Base-by-base conservation (phyloP, 2,329 filamentous ascomycete species). In the Byssochlamys sp. region DNA sequence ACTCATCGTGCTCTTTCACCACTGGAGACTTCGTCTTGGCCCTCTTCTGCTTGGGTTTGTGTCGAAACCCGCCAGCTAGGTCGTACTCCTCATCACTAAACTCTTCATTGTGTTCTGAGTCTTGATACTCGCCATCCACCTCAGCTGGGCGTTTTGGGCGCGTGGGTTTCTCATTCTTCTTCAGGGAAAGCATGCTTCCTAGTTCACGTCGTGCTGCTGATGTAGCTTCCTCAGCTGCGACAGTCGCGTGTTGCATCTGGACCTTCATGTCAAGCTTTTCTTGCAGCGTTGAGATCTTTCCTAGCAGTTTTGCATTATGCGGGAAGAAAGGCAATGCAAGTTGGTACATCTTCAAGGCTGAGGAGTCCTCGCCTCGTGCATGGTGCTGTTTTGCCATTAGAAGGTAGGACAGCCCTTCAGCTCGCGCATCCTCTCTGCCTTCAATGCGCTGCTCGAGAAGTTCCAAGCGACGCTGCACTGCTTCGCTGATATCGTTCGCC, bases 371-470 rank as follows among this genome's bases (percentile, higher is more conserved):
- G 1, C 90, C 90, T 3, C 84, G 81, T 55, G 90, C 89, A 68
- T 91, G 91, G 67, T 95, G 89, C 70, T 96, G 91, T 63, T 94
- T 89, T 1, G 90, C 92, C 80, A 94, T 90, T n/a, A 96, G 79
- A 33, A 97, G 75, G 65, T 88, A 90, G 10, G 90, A 88, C 28
- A 97, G 74, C 0, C 92, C 94, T 61, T 96, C 90, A 0, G 89
- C 86, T 55, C 88, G 84, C 27, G 81, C 78, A 65, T 95, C 90
- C 39, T 91, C 89, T 52, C 81, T 82, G 24, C 83, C 83, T 58
- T 92, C 88, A 28, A 97, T 88, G n/a, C 89, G 87, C 63, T 87
- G 84, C 73, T 97, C 92, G 2, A 97, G 80, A 0, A 88, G 86
- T 58, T 96, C 90, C 0, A 97, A 78, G 0, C 92, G 85, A 58